phyloP scores from a whole-genome alignment of 2,329 filamentous ascomycete species.

The Colletotrichum coccodes region DNA sequence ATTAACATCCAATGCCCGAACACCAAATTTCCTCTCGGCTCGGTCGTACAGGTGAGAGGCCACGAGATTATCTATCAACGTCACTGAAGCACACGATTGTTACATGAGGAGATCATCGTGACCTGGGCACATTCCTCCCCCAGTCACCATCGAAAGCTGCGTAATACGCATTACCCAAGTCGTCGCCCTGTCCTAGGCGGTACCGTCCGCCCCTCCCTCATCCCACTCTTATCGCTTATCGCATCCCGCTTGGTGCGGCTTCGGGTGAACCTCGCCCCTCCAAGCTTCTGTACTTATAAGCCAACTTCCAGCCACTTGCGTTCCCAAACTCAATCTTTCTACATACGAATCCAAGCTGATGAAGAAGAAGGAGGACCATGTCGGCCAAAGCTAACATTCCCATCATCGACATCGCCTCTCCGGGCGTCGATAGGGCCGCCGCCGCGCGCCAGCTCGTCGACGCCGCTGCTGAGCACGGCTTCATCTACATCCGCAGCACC shows the following conservation, averaged over 20 bases:
- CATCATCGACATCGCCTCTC: constrained; percentile 81
- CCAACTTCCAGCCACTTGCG: neutral
- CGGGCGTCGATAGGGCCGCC: constrained; percentile 60
- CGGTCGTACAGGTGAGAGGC: neutral
- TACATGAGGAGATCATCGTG: neutral
- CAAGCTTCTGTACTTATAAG: neutral
- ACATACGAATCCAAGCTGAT: neutral
- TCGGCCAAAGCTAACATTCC: constrained; percentile 68
- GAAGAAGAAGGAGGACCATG: constrained; percentile 35
- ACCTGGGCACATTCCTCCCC: neutral
- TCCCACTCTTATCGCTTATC: constrained; percentile 33
- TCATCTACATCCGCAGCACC: constrained; percentile 86
- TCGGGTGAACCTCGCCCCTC: constrained; percentile 15
- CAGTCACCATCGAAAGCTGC: constrained; percentile 7
- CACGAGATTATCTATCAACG: neutral
- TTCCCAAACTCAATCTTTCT: neutral
- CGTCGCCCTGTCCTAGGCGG: neutral
- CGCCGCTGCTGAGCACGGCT: constrained; percentile 85
- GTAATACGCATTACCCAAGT: constrained; percentile 28
- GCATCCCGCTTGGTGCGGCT: constrained; percentile 29
- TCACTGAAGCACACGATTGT: neutral
- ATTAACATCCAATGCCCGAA: neutral
- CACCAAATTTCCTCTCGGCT: neutral
- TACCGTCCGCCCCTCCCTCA: constrained; percentile 19
- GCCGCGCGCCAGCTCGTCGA: constrained; percentile 78